Conservation (phyloP, 2,329 filamentous ascomycete species). For the Ophiostoma sp. region DNA sequence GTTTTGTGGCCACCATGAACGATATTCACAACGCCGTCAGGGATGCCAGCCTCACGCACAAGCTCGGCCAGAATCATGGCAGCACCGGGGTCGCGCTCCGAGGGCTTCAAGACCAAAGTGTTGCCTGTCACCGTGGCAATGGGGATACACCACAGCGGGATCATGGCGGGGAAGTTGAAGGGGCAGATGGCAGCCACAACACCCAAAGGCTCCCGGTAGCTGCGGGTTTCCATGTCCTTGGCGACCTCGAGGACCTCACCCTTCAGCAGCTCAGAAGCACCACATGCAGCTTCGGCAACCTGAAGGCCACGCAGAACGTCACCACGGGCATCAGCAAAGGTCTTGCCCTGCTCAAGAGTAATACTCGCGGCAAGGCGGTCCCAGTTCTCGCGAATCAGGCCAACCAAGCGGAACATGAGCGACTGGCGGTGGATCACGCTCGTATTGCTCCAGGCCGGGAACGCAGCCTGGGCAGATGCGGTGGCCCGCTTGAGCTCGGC, state of each 20-base stretch:
- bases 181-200: conserved; percentile 81
- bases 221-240: conserved; percentile 85
- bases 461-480: conserved; percentile 69
- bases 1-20: conserved; percentile 75
- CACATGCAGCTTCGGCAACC: conserved; percentile 77
- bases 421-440: conserved; percentile 70
- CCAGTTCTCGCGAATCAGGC: conserved; percentile 76
- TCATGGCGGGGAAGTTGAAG: conserved; percentile 91
- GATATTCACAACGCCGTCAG: conserved; percentile 74
- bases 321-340: conserved; percentile 73
- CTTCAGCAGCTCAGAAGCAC: conserved; percentile 73
- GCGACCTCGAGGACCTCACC: conserved; percentile 79
- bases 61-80: conserved; percentile 82
- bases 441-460: conserved; percentile 65
- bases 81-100: conserved; percentile 76
- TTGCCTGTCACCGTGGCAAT: conserved; percentile 80
- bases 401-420: conserved; percentile 83
- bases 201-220: conserved; percentile 74
- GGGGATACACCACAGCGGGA: conserved; percentile 84
- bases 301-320: conserved; percentile 78
- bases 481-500: conserved; percentile 70
- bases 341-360: conserved; percentile 84
- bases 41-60: conserved; percentile 73
- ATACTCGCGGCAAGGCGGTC: conserved; percentile 79
- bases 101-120: conserved; percentile 78